phyloP scores from a whole-genome alignment of 2,329 filamentous ascomycete genomes.

The Botrytis tulipae region DNA sequence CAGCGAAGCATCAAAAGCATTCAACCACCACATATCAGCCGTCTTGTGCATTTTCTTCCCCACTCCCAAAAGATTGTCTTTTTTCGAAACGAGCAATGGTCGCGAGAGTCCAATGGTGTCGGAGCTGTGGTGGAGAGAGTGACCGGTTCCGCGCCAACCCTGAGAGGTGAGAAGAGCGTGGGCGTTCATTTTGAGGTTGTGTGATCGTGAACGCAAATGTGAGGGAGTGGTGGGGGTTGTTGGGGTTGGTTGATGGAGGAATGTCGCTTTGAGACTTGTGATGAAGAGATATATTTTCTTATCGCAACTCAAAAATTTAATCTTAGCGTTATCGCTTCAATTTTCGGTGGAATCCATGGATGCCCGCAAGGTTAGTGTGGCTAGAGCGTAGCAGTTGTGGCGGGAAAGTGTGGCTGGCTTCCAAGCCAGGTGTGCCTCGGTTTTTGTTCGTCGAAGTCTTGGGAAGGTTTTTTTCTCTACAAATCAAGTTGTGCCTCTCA shows the following conservation, averaged over 20 bases:
- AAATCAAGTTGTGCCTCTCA: background rate
- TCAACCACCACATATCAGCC: constrained; percentile 94
- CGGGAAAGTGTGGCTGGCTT: background rate
- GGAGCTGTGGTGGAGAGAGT: constrained; percentile 76
- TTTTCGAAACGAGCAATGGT: constrained; percentile 79
- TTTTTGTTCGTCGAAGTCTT: background rate
- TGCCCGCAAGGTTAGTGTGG: background rate
- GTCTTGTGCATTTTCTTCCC: constrained; percentile 67
- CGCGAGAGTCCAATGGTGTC: constrained; percentile 75
- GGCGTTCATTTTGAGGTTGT: constrained; percentile 68
- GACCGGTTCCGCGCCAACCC: constrained; percentile 86
- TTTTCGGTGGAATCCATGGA: background rate
- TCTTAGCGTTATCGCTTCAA: constrained; percentile 16
- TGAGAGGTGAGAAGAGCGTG: constrained; percentile 78
- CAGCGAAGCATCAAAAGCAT: constrained; percentile 87
- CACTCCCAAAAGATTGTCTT: constrained; percentile 76
- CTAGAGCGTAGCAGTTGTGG: background rate
- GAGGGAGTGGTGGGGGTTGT: background rate
- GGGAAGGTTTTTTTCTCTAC: background rate
- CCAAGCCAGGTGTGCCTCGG: background rate
- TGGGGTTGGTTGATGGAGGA: background rate
- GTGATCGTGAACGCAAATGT: background rate
- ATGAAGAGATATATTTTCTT: constrained; percentile 21
- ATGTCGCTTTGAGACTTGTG: background rate
- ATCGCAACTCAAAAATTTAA: constrained; percentile 20